Evolutionary conservation across 192 early-diverging fungal genomes (phyloP).

Genomic region (Geranomyces variabilis): DNA sequence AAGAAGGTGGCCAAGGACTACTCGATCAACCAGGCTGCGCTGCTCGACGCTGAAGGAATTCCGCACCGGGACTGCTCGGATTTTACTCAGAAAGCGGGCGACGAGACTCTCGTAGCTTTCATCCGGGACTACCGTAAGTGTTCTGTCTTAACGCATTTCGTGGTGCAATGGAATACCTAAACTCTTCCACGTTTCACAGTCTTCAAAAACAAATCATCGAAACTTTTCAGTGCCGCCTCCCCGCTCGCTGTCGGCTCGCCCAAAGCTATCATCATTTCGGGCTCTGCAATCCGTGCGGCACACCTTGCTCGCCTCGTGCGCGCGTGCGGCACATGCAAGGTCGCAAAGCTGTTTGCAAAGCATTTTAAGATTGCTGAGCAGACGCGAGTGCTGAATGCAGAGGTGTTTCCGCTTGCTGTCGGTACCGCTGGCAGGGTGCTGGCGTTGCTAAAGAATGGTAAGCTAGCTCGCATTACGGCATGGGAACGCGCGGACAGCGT

Average conservation of each 20-base stretch:
- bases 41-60: constrained; percentile 9
- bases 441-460: constrained; percentile 62
- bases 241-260: constrained; percentile 50
- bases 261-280: constrained; percentile 56
- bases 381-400: constrained; percentile 52
- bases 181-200: constrained; percentile 6
- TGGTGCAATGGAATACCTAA: not conserved
- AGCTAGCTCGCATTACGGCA: no score
- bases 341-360: constrained; percentile 77
- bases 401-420: constrained; percentile 63
- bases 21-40: constrained; percentile 9
- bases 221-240: constrained; percentile 20
- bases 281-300: constrained; percentile 65
- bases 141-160: not conserved
- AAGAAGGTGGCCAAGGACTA: constrained; percentile 29
- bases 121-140: constrained; percentile 27
- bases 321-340: constrained; percentile 55
- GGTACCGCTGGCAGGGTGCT: constrained; percentile 71
- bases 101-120: constrained; percentile 7
- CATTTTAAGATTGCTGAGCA: constrained; percentile 80
- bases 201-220: constrained; percentile 13
- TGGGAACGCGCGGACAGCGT: no score
- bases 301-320: constrained; percentile 61
- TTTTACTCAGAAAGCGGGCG: not conserved
- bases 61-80: not conserved